Evolutionary conservation across 805 yeast genomes (phyloP).

Genomic region (Ogataea thermomethanolica): DNA sequence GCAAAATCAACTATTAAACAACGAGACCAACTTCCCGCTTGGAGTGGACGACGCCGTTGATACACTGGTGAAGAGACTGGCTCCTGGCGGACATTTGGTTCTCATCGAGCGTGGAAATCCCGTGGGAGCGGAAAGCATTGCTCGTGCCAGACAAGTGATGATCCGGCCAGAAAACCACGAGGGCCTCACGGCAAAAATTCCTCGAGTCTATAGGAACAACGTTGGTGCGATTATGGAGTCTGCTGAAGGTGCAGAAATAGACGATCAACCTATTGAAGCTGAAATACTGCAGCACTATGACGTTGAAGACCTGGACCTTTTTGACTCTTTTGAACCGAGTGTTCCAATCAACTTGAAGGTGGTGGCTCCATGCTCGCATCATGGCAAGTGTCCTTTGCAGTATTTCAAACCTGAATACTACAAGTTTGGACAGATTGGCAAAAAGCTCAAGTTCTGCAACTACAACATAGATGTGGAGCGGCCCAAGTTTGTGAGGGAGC

Average conservation of each 20-base stretch:
- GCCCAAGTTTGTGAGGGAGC: conserved; percentile 76
- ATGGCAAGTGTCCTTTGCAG: conserved; percentile 81
- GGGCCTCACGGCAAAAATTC: conserved; percentile 56
- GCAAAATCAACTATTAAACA: conserved; percentile 68
- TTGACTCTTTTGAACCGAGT: conserved; percentile 2
- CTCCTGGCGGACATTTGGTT: conserved; percentile 77
- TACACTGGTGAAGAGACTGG: conserved; percentile 53
- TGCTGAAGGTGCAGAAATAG: conserved; percentile 29
- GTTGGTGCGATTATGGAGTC: conserved; percentile 37
- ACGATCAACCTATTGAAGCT: conserved; percentile 22
- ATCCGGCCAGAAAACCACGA: conserved; percentile 75
- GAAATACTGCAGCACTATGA: conserved; percentile 27
- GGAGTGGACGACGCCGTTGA: conserved; percentile 70
- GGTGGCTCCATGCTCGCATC: conserved; percentile 91
- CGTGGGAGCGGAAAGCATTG: conserved; percentile 80
- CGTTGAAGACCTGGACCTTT: conserved; percentile 8
- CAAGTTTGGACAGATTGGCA: conserved; percentile 48
- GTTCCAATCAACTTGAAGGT: conserved; percentile 51
- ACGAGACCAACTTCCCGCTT: conserved; percentile 59
- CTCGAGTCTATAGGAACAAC: conserved; percentile 58
- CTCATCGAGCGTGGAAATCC: conserved; percentile 88
- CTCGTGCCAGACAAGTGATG: conserved; percentile 86
- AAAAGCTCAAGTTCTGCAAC: conserved; percentile 68
- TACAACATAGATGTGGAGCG: conserved; percentile 68
- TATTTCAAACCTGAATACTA: conserved; percentile 68